Evolutionary conservation across 257 asterid species (phyloP).

Genomic region (Eustoma russellianum): DNA sequence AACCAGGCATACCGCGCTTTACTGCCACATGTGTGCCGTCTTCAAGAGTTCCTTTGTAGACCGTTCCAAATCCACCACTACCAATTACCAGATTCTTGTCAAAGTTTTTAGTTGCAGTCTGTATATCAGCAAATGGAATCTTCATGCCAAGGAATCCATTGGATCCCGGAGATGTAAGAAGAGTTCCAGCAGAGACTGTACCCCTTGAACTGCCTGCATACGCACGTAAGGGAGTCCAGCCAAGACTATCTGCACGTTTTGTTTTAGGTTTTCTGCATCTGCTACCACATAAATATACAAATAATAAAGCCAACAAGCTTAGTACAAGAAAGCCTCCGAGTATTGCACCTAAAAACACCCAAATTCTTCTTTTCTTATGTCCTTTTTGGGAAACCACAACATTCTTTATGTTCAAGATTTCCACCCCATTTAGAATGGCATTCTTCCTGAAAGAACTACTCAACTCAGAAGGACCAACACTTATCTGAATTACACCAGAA

Average conservation of each 20-base stretch:
- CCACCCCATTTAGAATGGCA: slow-evolving; percentile 74
- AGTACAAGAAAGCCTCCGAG: slow-evolving; percentile 34
- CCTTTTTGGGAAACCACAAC: slow-evolving; percentile 13
- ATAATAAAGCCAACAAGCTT: slow-evolving; percentile 16
- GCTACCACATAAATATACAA: slow-evolving; percentile 20
- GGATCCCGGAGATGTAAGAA: slow-evolving; percentile 38
- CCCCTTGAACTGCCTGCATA: slow-evolving; percentile 46
- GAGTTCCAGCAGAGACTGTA: slow-evolving; percentile 34
- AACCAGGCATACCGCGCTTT: slow-evolving; percentile 57
- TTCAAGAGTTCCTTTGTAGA: slow-evolving; percentile 45
- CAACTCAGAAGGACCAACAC: slow-evolving; percentile 66
- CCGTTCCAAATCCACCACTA: slow-evolving; percentile 66
- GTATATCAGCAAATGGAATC: slow-evolving; percentile 50
- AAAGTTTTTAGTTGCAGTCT: slow-evolving; percentile 50
- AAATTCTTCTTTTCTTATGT: slow-evolving; percentile 20
- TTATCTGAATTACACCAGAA: slow-evolving; percentile 30
- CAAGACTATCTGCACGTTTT: slow-evolving; percentile 34
- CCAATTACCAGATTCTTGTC: slow-evolving; percentile 50
- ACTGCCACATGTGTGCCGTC: slow-evolving; percentile 53
- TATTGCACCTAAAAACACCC: slow-evolving; percentile 34
- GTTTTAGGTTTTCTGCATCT: slow-evolving; percentile 26
- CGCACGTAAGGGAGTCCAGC: slow-evolving; percentile 49
- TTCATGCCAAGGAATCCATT: slow-evolving; percentile 44
- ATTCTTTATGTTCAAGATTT: slow-evolving; percentile 58
- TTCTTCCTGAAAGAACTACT: slow-evolving; percentile 49